Conservation (phyloP, 805 yeast genomes). For the Danielia oregonensis region DNA sequence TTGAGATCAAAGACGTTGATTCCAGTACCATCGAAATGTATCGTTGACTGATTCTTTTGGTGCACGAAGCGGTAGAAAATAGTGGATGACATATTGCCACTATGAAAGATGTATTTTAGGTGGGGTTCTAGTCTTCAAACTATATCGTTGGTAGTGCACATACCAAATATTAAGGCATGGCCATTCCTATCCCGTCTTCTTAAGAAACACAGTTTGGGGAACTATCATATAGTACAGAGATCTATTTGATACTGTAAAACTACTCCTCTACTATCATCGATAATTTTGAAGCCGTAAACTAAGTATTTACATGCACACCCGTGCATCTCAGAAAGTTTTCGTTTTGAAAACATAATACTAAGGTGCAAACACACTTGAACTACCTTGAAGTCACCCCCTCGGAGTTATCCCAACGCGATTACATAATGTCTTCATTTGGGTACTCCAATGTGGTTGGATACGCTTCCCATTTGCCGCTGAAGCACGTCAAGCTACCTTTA, state of each 20-base stretch:
- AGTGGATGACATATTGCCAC: slow-evolving; percentile 73
- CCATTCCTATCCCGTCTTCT: too few species aligned
- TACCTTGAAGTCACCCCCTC: too few species aligned
- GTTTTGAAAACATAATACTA: background rate
- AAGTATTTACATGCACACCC: background rate
- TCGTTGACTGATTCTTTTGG: slow-evolving; percentile 72
- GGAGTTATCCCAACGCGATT: too few species aligned
- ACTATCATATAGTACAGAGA: background rate
- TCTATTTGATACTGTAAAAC: too few species aligned
- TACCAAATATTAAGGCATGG: background rate
- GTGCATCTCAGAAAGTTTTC: slow-evolving; percentile 1
- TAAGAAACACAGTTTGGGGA: too few species aligned
- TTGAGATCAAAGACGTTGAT: slow-evolving; percentile 91
- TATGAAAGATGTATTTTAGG: too few species aligned
- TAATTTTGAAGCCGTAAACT: too few species aligned
- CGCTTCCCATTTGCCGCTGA: slow-evolving; percentile 14
- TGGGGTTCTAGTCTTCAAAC: too few species aligned
- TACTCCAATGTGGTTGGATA: slow-evolving; percentile 14
- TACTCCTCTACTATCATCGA: too few species aligned
- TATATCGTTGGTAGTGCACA: too few species aligned
- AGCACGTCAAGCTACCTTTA: slow-evolving; percentile 15
- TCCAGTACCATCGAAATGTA: slow-evolving; percentile 94
- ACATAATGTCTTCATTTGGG: slow-evolving; percentile 10
- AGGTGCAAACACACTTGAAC: background rate
- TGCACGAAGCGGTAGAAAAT: slow-evolving; percentile 85